Evolutionary conservation across 2,329 filamentous ascomycete genomes (phyloP).

Genomic region (Penicillium hordei): DNA sequence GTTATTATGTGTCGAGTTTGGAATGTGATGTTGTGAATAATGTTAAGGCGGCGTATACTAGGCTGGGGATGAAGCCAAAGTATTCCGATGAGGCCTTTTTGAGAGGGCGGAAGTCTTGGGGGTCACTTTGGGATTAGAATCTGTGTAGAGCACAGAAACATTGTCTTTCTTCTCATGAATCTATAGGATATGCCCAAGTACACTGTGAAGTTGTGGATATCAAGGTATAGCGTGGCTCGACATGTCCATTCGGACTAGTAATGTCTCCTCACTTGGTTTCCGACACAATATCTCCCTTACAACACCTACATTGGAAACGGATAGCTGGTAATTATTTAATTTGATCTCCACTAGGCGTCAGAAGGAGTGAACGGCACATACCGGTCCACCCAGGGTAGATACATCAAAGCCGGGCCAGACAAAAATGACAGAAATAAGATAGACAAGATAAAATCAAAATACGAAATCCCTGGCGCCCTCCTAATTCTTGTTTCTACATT

Average conservation of each 20-base stretch:
- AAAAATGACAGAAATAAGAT: constrained; percentile 12
- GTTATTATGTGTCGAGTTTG: not conserved
- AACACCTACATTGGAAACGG: not conserved
- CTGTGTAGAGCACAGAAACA: not conserved
- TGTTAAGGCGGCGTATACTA: not conserved
- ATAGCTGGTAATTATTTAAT: constrained; percentile 1
- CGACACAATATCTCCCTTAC: no score
- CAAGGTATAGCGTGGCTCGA: not conserved
- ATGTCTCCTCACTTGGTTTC: not conserved
- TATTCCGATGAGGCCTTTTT: not conserved
- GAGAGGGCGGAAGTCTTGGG: not conserved
- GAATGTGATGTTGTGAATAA: not conserved
- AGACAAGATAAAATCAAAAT: constrained; percentile 13
- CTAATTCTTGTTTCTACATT: constrained; percentile 31
- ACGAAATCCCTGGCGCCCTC: constrained; percentile 24
- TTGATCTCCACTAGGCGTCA: constrained; percentile 4
- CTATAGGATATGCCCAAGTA: not conserved
- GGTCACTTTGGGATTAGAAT: constrained; percentile 1
- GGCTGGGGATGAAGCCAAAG: not conserved
- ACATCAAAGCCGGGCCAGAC: constrained; percentile 3
- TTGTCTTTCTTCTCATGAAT: not conserved
- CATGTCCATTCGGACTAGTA: not conserved
- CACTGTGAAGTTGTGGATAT: not conserved
- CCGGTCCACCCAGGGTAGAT: constrained; percentile 9
- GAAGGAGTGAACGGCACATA: constrained; percentile 15